Evolutionary conservation across 805 yeast species (phyloP).

Genomic region (Yamadazyma kitorensis): DNA sequence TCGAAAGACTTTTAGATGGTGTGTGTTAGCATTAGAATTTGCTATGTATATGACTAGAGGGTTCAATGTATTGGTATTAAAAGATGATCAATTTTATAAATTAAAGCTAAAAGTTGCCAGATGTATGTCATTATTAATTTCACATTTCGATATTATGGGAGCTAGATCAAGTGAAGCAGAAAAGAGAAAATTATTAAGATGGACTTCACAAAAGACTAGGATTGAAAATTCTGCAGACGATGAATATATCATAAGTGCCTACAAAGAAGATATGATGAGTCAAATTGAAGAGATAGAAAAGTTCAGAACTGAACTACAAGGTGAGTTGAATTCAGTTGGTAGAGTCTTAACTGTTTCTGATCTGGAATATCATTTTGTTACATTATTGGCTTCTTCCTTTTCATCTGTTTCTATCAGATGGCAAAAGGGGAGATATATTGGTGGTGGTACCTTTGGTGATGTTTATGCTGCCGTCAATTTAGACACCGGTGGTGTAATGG

Average conservation of each 20-base stretch:
- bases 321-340: conserved; percentile 58
- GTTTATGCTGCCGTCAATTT: conserved; percentile 90
- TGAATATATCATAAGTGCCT: conserved; percentile 41
- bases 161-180: conserved; percentile 81
- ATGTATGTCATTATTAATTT: conserved; percentile 87
- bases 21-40: conserved; percentile 92
- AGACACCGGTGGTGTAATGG: conserved; percentile 94
- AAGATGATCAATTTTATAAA: conserved; percentile 68
- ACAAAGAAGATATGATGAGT: conserved; percentile 65
- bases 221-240: conserved; percentile 44
- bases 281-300: conserved; percentile 65
- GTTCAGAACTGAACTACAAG: conserved; percentile 43
- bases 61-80: conserved; percentile 77
- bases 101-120: conserved; percentile 85
- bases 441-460: conserved; percentile 94
- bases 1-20: conserved; percentile 89
- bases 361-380: conserved; percentile 81
- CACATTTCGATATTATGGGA: conserved; percentile 98
- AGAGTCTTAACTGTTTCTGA: conserved; percentile 86
- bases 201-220: conserved; percentile 53
- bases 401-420: conserved; percentile 91
- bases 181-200: conserved; percentile 51
- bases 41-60: conserved; percentile 94
- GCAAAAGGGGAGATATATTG: conserved; percentile 93
- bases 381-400: conserved; percentile 83